A percentile compares a stretch with the other conserved stretches of the same genome.
These are phyloP conservation scores for Corylus avellana DNA, from an alignment of 306 rosid genomes.

Conservation along the genomic window DNA sequence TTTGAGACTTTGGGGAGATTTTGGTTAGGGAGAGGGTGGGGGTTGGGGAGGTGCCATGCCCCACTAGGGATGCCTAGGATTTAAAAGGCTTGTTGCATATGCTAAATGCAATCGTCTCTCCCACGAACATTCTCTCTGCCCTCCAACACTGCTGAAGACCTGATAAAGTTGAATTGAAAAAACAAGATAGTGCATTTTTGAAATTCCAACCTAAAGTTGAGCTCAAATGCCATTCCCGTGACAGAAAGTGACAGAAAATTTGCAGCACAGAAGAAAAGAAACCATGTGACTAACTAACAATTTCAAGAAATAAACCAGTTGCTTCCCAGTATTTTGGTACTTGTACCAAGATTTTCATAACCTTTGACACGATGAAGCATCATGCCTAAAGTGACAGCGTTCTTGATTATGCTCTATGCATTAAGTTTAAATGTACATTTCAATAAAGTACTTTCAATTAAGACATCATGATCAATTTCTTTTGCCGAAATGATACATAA, in stretches of 20 bases:
- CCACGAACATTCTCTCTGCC: neutral
- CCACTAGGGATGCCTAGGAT: neutral
- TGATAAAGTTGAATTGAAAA: constrained; percentile 1
- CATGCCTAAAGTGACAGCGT: neutral
- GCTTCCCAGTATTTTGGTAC: neutral
- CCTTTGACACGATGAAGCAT: neutral
- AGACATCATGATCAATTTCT: neutral
- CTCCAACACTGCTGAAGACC: constrained; percentile 1
- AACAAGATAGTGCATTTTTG: neutral
- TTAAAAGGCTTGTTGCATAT: too few species aligned
- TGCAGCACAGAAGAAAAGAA: constrained; percentile 6
- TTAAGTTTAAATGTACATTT: neutral
- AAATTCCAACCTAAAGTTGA: neutral
- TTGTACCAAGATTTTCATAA: constrained; percentile 8
- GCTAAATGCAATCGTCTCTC: too few species aligned
- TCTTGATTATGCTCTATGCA: neutral
- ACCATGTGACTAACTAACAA: neutral
- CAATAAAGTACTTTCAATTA: neutral
- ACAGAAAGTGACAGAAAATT: neutral
- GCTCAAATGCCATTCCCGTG: neutral
- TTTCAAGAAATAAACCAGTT: constrained; percentile 10
- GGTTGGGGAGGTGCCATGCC: neutral
- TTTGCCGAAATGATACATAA: neutral
- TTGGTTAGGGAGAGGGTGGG: neutral
- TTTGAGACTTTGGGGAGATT: neutral